Percentiles rank a stretch among this genome's conserved stretches.
These are phyloP conservation scores for Citrus australasica DNA, from an alignment of 345 rosid genomes.

Conservation along the genomic window DNA sequence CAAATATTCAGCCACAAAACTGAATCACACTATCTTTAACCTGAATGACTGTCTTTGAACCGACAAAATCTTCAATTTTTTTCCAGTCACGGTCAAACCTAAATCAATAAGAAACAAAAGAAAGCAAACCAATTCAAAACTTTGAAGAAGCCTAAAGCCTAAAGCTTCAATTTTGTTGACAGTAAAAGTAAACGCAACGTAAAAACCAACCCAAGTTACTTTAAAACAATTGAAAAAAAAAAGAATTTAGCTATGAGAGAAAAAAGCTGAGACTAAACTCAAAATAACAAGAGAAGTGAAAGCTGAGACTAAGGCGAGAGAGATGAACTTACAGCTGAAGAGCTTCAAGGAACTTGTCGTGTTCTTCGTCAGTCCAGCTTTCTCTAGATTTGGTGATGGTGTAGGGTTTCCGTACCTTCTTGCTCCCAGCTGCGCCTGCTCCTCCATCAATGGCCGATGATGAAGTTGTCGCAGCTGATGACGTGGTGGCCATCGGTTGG, in stretches of 20 bases:
- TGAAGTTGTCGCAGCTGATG: slow-evolving; percentile 27
- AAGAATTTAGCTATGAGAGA: background rate
- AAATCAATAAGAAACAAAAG: slow-evolving; percentile 23
- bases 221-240: background rate
- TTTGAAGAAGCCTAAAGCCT: background rate
- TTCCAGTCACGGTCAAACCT: slow-evolving; percentile 99
- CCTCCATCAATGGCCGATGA: slow-evolving; percentile 27
- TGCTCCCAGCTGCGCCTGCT: slow-evolving; percentile 34
- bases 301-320: too few species aligned
- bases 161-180: background rate
- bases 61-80: slow-evolving; percentile 96
- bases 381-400: slow-evolving; percentile 98
- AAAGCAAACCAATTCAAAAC: background rate
- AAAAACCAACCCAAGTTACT: background rate
- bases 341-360: slow-evolving; percentile 97
- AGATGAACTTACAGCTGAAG: slow-evolving; percentile 63
- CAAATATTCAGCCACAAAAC: background rate
- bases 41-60: slow-evolving; percentile 98
- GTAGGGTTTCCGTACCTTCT: slow-evolving; percentile 93
- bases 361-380: slow-evolving; percentile 99
- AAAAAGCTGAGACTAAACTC: background rate
- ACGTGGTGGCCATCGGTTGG: slow-evolving; percentile 33
- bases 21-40: slow-evolving; percentile 28
- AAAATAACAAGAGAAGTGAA: background rate
- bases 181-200: background rate